These are phyloP conservation scores for Aurantiochytrium sp. DNA, from an alignment of 108 stramenopile species.

Conservation along the genomic window DNA sequence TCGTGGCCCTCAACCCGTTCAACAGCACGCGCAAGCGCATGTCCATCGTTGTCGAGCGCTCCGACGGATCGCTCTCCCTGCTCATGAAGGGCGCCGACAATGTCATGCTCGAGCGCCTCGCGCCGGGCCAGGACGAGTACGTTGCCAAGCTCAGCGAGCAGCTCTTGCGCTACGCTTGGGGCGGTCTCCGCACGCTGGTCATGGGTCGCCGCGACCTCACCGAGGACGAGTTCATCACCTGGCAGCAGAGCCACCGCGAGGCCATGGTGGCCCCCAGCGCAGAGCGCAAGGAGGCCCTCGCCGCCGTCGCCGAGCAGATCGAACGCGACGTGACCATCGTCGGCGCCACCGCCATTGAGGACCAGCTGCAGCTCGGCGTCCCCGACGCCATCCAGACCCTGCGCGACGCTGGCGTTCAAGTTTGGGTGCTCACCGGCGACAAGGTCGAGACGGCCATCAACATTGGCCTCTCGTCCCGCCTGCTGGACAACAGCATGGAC, in stretches of 20 bases:
- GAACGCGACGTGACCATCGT: constrained; percentile 79
- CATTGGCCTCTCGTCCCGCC: constrained; percentile 86
- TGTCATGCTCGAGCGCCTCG: constrained; percentile 44
- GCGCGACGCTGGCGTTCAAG: constrained; percentile 84
- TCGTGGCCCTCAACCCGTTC: constrained; percentile 27
- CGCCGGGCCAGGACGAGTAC: constrained; percentile 15
- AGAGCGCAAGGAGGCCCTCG: constrained; percentile 49
- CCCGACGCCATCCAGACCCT: constrained; percentile 84
- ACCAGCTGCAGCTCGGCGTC: constrained; percentile 92
- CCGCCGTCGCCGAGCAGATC: constrained; percentile 65
- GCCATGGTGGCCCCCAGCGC: constrained; percentile 37
- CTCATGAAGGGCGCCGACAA: constrained; percentile 60
- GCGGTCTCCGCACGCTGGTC: constrained; percentile 89
- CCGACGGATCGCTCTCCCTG: constrained; percentile 32
- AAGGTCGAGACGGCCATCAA: constrained; percentile 97
- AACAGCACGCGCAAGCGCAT: constrained; percentile 59
- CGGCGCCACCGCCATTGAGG: constrained; percentile 97
- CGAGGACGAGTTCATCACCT: constrained; percentile 68
- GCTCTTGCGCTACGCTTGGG: constrained; percentile 68
- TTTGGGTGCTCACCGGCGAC: constrained; percentile 99
- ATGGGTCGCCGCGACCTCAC: constrained; percentile 74
- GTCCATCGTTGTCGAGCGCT: constrained; percentile 47
- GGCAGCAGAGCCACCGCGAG: constrained; percentile 67
- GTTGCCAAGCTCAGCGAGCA: constrained; percentile 26
- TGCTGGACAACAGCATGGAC: constrained; percentile 59